These are phyloP conservation scores for Kwoniella botswanensis DNA, from an alignment of 768 basidiomycete genomes.

Conservation along the genomic window DNA sequence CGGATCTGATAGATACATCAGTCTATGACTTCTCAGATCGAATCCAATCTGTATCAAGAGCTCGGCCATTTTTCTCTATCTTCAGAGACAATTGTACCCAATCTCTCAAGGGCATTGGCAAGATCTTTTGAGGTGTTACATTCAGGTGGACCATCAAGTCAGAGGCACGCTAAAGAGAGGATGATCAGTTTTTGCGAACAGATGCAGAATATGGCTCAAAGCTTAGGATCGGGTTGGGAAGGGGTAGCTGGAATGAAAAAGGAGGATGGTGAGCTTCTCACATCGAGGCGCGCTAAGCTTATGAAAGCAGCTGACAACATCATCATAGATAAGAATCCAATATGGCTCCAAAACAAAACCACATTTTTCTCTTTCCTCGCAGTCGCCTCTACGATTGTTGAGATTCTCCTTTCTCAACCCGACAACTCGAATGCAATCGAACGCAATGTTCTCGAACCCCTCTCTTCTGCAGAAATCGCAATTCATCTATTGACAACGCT, in stretches of 20 bases:
- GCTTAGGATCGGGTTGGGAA: neutral
- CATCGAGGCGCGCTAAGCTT: too few relatives aligned
- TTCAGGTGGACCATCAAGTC: slow-evolving; percentile 32
- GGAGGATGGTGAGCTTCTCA: slow-evolving; percentile 1
- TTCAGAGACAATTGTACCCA: neutral
- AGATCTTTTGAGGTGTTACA: slow-evolving; percentile 23
- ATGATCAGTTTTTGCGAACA: slow-evolving; percentile 23
- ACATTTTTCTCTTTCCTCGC: slow-evolving; percentile 35
- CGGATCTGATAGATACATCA: slow-evolving; percentile 1
- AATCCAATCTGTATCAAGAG: neutral
- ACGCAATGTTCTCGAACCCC: neutral
- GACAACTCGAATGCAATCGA: neutral
- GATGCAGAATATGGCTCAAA: neutral
- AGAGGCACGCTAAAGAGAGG: slow-evolving; percentile 7
- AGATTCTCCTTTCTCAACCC: slow-evolving; percentile 8
- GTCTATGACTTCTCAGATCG: neutral
- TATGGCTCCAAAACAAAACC: slow-evolving; percentile 25
- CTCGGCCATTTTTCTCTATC: neutral
- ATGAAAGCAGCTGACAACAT: neutral
- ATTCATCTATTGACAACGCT: slow-evolving; percentile 24
- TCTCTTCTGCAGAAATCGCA: neutral
- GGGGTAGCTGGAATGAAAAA: neutral
- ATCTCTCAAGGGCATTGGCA: slow-evolving; percentile 15
- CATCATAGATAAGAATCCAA: neutral
- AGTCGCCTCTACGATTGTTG: slow-evolving; percentile 23